A percentile compares a stretch with the other conserved stretches of the same genome.
Evolutionary conservation across 2,329 filamentous ascomycete genomes (phyloP).

Genomic region (Monosporascus sp.): DNA sequence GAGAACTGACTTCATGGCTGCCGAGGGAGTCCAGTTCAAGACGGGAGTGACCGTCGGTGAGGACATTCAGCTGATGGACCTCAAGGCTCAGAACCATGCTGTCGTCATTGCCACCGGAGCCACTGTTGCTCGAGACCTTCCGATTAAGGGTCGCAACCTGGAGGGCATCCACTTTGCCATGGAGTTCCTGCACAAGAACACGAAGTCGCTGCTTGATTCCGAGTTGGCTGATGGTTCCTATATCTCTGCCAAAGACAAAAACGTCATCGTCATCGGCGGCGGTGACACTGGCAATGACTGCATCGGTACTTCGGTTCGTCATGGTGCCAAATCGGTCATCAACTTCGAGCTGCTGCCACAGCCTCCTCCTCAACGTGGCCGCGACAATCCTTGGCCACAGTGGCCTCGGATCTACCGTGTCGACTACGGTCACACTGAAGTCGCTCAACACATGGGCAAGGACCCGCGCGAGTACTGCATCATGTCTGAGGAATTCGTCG

Average conservation of each 20-base stretch:
- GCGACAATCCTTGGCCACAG: conserved; percentile 96
- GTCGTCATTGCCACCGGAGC: conserved; percentile 90
- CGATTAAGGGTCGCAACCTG: conserved; percentile 81
- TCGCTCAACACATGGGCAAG: conserved; percentile 92
- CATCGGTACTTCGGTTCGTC: conserved; percentile 92
- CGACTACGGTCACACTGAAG: conserved; percentile 96
- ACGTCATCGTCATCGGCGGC: conserved; percentile 94
- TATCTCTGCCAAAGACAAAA: conserved; percentile 91
- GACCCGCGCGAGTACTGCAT: conserved; percentile 97
- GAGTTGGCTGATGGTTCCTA: conserved; percentile 78
- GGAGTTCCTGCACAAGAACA: conserved; percentile 97
- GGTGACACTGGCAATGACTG: conserved; percentile 98
- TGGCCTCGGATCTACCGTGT: conserved; percentile 97
- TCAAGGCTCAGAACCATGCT: conserved; percentile 71
- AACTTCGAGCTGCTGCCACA: conserved; percentile 96
- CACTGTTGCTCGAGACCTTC: conserved; percentile 87
- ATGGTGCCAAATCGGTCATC: conserved; percentile 90
- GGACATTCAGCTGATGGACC: conserved; percentile 63
- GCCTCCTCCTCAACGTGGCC: conserved; percentile 81
- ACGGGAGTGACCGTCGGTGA: conserved; percentile 75
- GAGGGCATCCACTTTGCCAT: conserved; percentile 94
- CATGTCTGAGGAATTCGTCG: conserved; percentile 95
- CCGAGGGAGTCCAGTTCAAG: conserved; percentile 80
- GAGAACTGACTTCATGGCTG: conserved; percentile 89
- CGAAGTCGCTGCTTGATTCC: conserved; percentile 93